phyloP scores from a whole-genome alignment of 164 flowering plant species.

The Dillenia turbinata region DNA sequence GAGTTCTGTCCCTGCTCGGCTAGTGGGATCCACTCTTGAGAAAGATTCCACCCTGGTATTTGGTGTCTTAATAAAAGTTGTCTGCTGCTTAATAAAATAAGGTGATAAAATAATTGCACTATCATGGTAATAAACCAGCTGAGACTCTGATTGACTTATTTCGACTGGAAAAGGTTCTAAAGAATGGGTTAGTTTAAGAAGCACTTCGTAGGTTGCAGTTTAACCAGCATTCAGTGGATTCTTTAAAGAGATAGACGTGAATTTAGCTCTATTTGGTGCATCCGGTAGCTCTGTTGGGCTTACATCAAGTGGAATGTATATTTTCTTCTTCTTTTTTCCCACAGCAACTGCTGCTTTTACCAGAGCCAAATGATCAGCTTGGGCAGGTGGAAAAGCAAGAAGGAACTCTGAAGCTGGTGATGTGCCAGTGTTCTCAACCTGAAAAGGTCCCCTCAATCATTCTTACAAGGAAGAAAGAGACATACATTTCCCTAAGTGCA shows the following conservation, averaged over 20 bases:
- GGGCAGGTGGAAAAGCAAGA: slow-evolving; percentile 77
- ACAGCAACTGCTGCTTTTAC: slow-evolving; percentile 50
- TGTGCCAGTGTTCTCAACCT: slow-evolving; percentile 80
- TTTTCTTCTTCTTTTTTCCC: slow-evolving; percentile 82
- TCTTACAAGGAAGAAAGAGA: no score
- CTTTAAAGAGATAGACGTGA: slow-evolving; percentile 49
- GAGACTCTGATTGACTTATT: slow-evolving; percentile 87
- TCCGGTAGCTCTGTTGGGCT: slow-evolving; percentile 50
- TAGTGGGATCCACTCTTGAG: slow-evolving; percentile 70
- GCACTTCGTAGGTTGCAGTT: slow-evolving; percentile 59
- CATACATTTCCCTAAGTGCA: not conserved
- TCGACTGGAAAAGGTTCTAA: slow-evolving; percentile 95
- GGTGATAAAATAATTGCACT: slow-evolving; percentile 89
- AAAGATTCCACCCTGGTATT: slow-evolving; percentile 74
- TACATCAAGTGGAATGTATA: slow-evolving; percentile 58
- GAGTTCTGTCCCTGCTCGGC: slow-evolving; percentile 52
- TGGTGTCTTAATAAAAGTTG: slow-evolving; percentile 72
- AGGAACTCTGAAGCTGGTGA: slow-evolving; percentile 64
- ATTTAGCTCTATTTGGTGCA: slow-evolving; percentile 67
- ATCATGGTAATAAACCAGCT: slow-evolving; percentile 82
- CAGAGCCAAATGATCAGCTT: slow-evolving; percentile 58
- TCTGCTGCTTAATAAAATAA: slow-evolving; percentile 72
- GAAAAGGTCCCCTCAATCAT: slow-evolving; percentile 13
- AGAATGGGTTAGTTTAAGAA: slow-evolving; percentile 60
- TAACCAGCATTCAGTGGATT: slow-evolving; percentile 58